Conservation (phyloP, 169 alveolate species). For the Eimeria sp. region DNA sequence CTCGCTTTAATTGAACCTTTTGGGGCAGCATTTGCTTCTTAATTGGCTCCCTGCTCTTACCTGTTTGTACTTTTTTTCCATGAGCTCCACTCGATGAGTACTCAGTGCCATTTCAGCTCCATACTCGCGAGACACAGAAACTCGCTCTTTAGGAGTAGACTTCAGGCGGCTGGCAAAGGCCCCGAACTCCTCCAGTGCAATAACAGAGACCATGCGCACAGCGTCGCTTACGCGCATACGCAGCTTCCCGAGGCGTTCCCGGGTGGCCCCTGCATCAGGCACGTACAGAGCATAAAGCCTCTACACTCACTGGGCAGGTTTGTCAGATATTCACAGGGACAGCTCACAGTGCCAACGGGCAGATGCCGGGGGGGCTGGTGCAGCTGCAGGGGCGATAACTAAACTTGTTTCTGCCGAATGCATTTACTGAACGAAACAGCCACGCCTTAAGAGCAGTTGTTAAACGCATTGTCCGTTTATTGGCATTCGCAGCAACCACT, state of each 20-base stretch:
- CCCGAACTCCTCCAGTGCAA: conserved; percentile 65
- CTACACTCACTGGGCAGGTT: not conserved
- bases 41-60: not conserved
- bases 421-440: not conserved
- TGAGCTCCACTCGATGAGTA: conserved; percentile 57
- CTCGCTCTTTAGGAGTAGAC: conserved; percentile 71
- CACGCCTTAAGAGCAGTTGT: not conserved
- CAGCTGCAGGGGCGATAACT: not conserved
- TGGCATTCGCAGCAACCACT: not conserved
- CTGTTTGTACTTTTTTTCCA: conserved; percentile 64
- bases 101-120: conserved; percentile 74
- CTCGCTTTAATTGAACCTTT: not conserved
- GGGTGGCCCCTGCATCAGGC: conserved; percentile 32
- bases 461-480: not conserved
- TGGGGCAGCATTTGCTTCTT: not conserved
- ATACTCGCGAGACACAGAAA: conserved; percentile 61
- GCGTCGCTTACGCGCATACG: conserved; percentile 73
- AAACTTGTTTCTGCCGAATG: not conserved
- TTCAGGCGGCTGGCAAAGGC: conserved; percentile 60
- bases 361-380: not conserved
- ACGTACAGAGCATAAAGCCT: not conserved
- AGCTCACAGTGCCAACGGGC: not conserved
- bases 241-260: conserved; percentile 69
- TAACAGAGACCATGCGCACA: conserved; percentile 63
- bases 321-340: not conserved